Base-by-base conservation (phyloP, 2,329 filamentous ascomycete genomes). In the Beauveria sp. region DNA sequence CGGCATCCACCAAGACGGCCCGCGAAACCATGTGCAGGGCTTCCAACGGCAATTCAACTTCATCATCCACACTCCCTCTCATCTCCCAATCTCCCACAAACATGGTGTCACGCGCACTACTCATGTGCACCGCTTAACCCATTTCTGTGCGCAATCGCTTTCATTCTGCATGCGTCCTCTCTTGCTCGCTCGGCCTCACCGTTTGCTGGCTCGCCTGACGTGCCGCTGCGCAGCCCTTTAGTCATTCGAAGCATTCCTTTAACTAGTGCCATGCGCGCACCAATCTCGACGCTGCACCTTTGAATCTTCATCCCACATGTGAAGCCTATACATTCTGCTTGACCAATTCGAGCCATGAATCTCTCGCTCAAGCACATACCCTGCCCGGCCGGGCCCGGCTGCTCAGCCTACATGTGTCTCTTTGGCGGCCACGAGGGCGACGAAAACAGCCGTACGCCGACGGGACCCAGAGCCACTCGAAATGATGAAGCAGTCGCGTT, bases 341-440 rank as follows among this genome's bases (percentile, higher is more conserved):
- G 34, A 12, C 3, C 6, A 56, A 20, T 18, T 5, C 5, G 12
- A 49, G 24, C 20, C 5, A 76, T 76, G 75, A 75, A 74, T 63
- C 64, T 77, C 62, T 67, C 69, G 52, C 77, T 82, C 64, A 82
- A 80, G 66, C 76, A 75, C 63, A 77, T 83, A 53, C 78, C 79
- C 10, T 83, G 80, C 65, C 80, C 80, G 6, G 79, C 78, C 22
- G 80, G 80, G 56, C 72, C 76, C 52, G 71, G 64, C 2, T 83
- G 80, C 66, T 79, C 75, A 9, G 79, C 80, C 18, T 80, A 80
- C 66, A 73, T 77, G 63, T 83, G 80, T 66, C 75, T 82, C 45
- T 83, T 83, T 66, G 77, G 77, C 31, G 42, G 51, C 43, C 51
- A 61, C 28, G 31, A 16, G 79, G 82, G 65, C 22, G 76, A 80